Evolutionary conservation across 2,329 filamentous ascomycete genomes (phyloP).

Genomic region (Phoma herbarum): DNA sequence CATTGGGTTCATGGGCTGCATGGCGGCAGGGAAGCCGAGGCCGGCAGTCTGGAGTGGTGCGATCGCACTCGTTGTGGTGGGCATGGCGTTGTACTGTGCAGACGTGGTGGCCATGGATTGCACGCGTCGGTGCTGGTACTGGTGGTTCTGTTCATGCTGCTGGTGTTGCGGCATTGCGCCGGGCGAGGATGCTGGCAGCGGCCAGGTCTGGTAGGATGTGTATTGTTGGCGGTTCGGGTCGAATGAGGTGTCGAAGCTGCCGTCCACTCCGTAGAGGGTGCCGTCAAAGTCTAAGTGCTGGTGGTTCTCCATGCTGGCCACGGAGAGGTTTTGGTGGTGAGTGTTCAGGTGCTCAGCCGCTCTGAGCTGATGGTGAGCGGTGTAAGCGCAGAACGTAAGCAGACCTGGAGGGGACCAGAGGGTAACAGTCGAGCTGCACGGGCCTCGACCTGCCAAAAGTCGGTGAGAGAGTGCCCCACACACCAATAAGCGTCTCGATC

Average conservation of each 20-base stretch:
- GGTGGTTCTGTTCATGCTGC: constrained; percentile 30
- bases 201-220: constrained; percentile 49
- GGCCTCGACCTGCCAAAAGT: constrained; percentile 24
- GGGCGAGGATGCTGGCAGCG: constrained; percentile 50
- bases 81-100: constrained; percentile 31
- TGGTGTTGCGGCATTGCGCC: constrained; percentile 44
- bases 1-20: constrained; percentile 48
- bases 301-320: constrained; percentile 54
- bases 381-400: constrained; percentile 29
- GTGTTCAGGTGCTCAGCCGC: constrained; percentile 43
- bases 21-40: constrained; percentile 45
- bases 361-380: constrained; percentile 46
- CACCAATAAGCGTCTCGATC: constrained; percentile 24
- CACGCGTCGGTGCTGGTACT: constrained; percentile 40
- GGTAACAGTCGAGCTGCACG: constrained; percentile 23
- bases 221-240: constrained; percentile 47
- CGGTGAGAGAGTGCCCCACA: constrained; percentile 24
- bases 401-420: constrained; percentile 26
- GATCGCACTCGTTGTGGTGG: constrained; percentile 38
- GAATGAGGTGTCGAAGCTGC: constrained; percentile 50
- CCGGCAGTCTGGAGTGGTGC: constrained; percentile 47
- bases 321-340: constrained; percentile 35
- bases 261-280: constrained; percentile 49
- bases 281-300: constrained; percentile 51
- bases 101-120: constrained; percentile 40